These are phyloP conservation scores for Luvunga scandens DNA, from an alignment of 345 rosid genomes.

Conservation along the genomic window DNA sequence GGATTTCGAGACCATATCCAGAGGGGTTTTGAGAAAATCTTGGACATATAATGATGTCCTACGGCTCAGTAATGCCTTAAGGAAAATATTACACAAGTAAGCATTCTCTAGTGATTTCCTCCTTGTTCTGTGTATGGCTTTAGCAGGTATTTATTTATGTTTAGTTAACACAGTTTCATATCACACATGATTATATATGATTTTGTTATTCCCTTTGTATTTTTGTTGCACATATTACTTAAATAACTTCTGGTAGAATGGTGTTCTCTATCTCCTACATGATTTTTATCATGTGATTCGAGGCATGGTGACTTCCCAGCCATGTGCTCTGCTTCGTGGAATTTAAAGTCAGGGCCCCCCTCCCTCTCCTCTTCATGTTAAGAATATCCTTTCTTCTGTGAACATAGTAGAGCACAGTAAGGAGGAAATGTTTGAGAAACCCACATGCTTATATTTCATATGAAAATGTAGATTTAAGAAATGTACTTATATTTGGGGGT, in stretches of 20 bases:
- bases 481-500: not conserved
- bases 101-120: conserved; percentile 19
- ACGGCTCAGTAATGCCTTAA: conserved; percentile 42
- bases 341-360: not conserved
- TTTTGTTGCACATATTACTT: not conserved
- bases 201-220: not conserved
- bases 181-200: not conserved
- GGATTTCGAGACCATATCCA: conserved; percentile 27
- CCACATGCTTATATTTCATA: not conserved
- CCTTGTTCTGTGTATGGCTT: not conserved
- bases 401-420: not conserved
- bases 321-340: not conserved
- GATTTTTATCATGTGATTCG: not conserved
- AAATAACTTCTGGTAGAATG: not conserved
- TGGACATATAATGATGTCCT: conserved; percentile 47
- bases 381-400: not conserved
- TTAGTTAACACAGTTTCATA: not conserved
- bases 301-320: not conserved
- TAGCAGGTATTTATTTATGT: not conserved
- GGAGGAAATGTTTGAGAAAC: not conserved
- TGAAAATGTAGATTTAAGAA: not conserved
- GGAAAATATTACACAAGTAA: conserved; percentile 66
- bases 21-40: conserved; percentile 27
- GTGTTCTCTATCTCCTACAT: not conserved
- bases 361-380: not conserved